A percentile compares a stretch with the other conserved stretches of the same genome.
These are phyloP conservation scores for Flaveria robusta DNA, from an alignment of 129 eudicot genomes.

Conservation along the genomic window DNA sequence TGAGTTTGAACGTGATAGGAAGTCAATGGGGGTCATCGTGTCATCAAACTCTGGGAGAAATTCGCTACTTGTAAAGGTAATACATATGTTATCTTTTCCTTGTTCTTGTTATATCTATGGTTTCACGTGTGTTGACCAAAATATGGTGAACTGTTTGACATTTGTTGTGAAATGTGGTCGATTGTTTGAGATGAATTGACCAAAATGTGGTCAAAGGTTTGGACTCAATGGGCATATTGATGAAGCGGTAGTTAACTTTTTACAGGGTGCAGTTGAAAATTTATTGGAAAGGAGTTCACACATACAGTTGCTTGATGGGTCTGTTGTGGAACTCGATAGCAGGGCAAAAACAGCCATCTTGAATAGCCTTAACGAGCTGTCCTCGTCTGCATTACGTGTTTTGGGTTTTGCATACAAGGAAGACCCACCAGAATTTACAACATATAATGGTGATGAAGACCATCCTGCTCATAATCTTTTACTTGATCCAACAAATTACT, in stretches of 20 bases:
- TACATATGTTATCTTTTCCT: slow-evolving; percentile 5
- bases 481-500: slow-evolving; percentile 72
- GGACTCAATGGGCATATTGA: background rate
- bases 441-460: slow-evolving; percentile 70
- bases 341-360: too few relatives aligned
- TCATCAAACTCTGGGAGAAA: too few relatives aligned
- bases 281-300: too few relatives aligned
- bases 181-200: background rate
- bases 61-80: background rate
- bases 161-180: background rate
- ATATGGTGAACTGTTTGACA: background rate
- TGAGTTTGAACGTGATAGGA: too few relatives aligned
- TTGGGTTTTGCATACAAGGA: slow-evolving; percentile 93
- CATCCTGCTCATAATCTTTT: slow-evolving; percentile 82
- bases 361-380: too few relatives aligned
- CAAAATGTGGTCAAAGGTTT: background rate
- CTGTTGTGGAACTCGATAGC: too few relatives aligned
- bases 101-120: background rate
- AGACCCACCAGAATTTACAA: slow-evolving; percentile 60
- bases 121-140: background rate
- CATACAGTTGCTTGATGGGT: too few relatives aligned
- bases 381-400: slow-evolving; percentile 60
- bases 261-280: too few relatives aligned
- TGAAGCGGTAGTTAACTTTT: too few relatives aligned
- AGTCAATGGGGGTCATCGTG: too few relatives aligned